These are phyloP conservation scores for Xylaria arbuscula DNA, from an alignment of 2,329 filamentous ascomycete genomes.

Conservation along the genomic window DNA sequence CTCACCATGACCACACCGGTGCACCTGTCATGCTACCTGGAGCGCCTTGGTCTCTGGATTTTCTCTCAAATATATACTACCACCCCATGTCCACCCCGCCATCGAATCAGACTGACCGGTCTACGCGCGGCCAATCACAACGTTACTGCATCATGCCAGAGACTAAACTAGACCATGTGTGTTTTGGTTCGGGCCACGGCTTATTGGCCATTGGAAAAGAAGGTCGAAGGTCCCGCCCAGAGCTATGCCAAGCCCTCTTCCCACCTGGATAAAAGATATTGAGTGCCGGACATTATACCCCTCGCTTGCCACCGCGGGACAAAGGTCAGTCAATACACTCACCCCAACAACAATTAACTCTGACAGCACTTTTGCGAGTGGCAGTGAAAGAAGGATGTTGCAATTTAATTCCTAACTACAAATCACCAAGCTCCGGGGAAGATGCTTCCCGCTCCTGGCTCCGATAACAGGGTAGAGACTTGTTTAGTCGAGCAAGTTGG, in stretches of 20 bases:
- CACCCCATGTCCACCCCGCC: constrained; percentile 23
- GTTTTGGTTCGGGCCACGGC: constrained; percentile 31
- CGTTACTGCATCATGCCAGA: constrained; percentile 36
- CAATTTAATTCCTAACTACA: constrained; percentile 24
- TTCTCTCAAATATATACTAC: constrained; percentile 1
- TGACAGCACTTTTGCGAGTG: not conserved
- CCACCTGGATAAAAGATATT: constrained; percentile 27
- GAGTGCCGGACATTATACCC: constrained; percentile 13
- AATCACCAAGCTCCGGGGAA: constrained; percentile 17
- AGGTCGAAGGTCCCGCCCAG: constrained; percentile 27
- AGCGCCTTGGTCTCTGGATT: constrained; percentile 21
- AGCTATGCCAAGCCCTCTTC: constrained; percentile 31
- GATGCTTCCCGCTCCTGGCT: constrained; percentile 16
- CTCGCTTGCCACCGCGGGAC: constrained; percentile 28
- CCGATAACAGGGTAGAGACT: constrained; percentile 13
- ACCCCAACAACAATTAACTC: not conserved
- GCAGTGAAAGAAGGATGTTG: constrained; percentile 7
- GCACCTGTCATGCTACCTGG: constrained; percentile 33
- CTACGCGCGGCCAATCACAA: constrained; percentile 24
- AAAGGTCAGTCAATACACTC: not conserved
- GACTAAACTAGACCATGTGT: constrained; percentile 36
- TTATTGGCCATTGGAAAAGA: constrained; percentile 27
- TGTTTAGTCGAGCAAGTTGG: constrained; percentile 15
- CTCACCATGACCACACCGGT: constrained; percentile 39
- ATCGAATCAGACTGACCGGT: constrained; percentile 39